Percentiles rank a stretch among this genome's conserved stretches.
Evolutionary conservation across 2,329 filamentous ascomycete species (phyloP).

Genomic region (Periglandula ipomoeae): DNA sequence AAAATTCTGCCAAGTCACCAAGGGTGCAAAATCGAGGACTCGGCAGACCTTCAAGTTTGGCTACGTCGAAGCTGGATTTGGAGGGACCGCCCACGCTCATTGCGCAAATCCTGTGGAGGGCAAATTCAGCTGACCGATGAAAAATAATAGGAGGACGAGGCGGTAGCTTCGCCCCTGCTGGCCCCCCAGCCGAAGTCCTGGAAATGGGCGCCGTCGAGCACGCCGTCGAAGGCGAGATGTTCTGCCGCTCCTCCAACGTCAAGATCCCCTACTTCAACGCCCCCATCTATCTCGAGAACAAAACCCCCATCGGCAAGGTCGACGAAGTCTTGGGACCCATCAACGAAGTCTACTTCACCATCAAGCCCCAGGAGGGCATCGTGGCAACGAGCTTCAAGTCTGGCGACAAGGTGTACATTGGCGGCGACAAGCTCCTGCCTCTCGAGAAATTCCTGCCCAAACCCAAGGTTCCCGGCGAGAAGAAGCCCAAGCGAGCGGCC

Average conservation of each 20-base stretch:
- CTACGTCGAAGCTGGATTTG: neutral
- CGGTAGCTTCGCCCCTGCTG: slow-evolving; percentile 11
- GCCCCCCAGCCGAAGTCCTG: slow-evolving; percentile 13
- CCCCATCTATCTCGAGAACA: slow-evolving; percentile 98
- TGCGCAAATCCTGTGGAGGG: neutral
- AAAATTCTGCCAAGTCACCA: too few relatives aligned
- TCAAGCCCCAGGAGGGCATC: slow-evolving; percentile 95
- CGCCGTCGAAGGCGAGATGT: slow-evolving; percentile 93
- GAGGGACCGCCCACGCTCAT: too few relatives aligned
- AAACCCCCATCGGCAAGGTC: slow-evolving; percentile 91
- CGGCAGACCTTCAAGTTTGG: too few relatives aligned
- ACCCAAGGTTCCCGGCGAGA: slow-evolving; percentile 67
- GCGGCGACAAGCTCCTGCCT: slow-evolving; percentile 85
- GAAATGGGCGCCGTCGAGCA: slow-evolving; percentile 95
- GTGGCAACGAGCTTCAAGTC: slow-evolving; percentile 89
- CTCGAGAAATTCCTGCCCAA: slow-evolving; percentile 95
- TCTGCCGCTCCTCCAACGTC: slow-evolving; percentile 88
- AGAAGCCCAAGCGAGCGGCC: slow-evolving; percentile 52
- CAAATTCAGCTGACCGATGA: neutral
- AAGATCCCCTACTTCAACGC: slow-evolving; percentile 99
- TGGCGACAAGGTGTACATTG: slow-evolving; percentile 96
- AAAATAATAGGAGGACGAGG: slow-evolving; percentile 12
- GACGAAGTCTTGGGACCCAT: slow-evolving; percentile 96
- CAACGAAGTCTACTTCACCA: slow-evolving; percentile 97
- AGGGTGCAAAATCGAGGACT: too few relatives aligned